These are phyloP conservation scores for Aphanomyces stellatus DNA, from an alignment of 352 stramenopile genomes.

Conservation along the genomic window DNA sequence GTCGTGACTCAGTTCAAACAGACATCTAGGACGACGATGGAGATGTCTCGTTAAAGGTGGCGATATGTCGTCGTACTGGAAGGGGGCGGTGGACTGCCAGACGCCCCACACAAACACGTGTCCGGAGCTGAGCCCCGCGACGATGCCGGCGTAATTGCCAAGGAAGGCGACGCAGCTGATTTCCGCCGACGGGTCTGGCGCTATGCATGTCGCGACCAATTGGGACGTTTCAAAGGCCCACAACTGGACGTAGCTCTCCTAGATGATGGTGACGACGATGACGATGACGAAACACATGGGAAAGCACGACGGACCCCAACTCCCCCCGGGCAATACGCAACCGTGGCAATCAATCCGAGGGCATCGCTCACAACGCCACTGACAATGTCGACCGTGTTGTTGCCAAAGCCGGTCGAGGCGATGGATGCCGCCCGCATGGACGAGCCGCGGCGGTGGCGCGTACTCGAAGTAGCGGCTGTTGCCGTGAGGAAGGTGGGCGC, in stretches of 20 bases:
- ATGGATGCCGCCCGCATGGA: no score
- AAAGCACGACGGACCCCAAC: not conserved
- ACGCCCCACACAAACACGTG: slow-evolving; percentile 41
- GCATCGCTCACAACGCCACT: not conserved
- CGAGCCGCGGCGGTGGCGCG: no score
- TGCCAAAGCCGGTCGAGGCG: no score
- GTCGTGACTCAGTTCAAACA: not conserved
- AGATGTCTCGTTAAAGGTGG: no score
- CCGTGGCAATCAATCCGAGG: not conserved
- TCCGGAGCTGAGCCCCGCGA: slow-evolving; percentile 39
- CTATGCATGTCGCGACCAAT: slow-evolving; percentile 46
- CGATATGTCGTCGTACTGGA: not conserved
- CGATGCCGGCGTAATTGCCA: slow-evolving; percentile 33
- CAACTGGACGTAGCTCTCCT: slow-evolving; percentile 59
- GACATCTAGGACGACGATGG: no score
- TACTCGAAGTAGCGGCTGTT: no score
- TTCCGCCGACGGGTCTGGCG: slow-evolving; percentile 26
- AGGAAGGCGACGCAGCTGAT: slow-evolving; percentile 55
- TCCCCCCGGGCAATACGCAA: not conserved
- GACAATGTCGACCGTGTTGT: no score
- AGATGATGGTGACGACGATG: not conserved
- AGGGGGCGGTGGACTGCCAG: not conserved
- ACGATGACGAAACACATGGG: not conserved
- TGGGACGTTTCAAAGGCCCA: slow-evolving; percentile 69
- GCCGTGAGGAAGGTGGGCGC: no score